Percentiles rank a stretch among this genome's conserved stretches.
Evolutionary conservation across 2,329 filamentous ascomycete genomes (phyloP).

Genomic region (Aspergillus sergii): DNA sequence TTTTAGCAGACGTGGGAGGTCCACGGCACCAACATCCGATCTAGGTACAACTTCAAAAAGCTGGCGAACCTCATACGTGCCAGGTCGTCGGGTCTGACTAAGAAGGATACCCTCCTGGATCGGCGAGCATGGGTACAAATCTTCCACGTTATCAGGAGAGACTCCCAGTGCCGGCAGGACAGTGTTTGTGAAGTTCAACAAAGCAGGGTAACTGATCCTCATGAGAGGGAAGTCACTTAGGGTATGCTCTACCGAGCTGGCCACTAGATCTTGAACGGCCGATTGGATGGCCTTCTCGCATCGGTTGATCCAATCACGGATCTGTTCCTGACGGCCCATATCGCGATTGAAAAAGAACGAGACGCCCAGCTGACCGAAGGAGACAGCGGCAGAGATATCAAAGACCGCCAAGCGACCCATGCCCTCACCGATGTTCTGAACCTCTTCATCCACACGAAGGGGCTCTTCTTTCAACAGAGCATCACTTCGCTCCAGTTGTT

Average conservation of each 20-base stretch:
- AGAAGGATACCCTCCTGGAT: conserved; percentile 18
- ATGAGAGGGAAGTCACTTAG: background rate
- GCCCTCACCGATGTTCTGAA: background rate
- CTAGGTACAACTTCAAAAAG: conserved; percentile 10
- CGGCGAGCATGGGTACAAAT: conserved; percentile 16
- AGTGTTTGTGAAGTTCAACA: conserved; percentile 5
- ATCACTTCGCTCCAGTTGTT: conserved; percentile 11
- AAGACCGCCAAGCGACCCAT: conserved; percentile 7
- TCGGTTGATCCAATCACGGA: background rate
- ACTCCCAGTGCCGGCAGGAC: background rate
- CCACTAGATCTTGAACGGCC: background rate
- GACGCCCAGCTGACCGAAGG: background rate
- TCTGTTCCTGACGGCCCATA: background rate
- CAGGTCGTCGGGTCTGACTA: conserved; percentile 13
- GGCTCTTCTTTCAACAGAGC: conserved; percentile 3
- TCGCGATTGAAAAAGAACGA: conserved; percentile 1
- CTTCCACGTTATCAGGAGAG: conserved; percentile 2
- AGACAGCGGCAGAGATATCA: background rate
- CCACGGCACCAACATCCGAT: background rate
- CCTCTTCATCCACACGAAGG: background rate
- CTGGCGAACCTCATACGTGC: conserved; percentile 10
- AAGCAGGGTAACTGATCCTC: background rate
- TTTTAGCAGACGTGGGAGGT: background rate
- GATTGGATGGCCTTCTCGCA: background rate
- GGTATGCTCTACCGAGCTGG: background rate